Conservation (phyloP, 2,329 filamentous ascomycete species). For the Colletotrichum agaves region DNA sequence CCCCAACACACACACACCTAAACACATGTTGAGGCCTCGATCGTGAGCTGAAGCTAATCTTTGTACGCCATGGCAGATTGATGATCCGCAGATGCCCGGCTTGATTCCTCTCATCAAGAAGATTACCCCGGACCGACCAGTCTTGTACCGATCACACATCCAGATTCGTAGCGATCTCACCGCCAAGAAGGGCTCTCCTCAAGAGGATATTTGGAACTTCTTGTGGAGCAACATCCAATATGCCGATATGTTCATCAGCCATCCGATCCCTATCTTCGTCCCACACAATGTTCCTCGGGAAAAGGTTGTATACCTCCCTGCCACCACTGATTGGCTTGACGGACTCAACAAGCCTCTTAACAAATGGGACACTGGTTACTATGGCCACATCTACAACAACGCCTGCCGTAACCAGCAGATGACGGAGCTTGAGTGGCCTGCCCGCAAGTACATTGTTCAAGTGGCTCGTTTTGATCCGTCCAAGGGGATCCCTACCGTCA, state of each 20-base stretch:
- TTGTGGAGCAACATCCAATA: slow-evolving; percentile 77
- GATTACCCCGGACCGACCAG: slow-evolving; percentile 75
- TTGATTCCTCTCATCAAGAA: slow-evolving; percentile 81
- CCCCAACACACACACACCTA: slow-evolving; percentile 9
- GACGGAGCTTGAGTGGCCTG: slow-evolving; percentile 68
- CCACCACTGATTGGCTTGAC: slow-evolving; percentile 86
- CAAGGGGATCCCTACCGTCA: slow-evolving; percentile 82
- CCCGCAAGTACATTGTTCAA: slow-evolving; percentile 79
- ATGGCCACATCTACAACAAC: slow-evolving; percentile 77
- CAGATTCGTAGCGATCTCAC: slow-evolving; percentile 82
- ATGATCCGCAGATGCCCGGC: slow-evolving; percentile 87
- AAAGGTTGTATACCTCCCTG: slow-evolving; percentile 80
- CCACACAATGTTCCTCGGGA: slow-evolving; percentile 72
- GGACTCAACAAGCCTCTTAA: slow-evolving; percentile 81
- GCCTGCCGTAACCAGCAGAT: slow-evolving; percentile 69
- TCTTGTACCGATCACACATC: slow-evolving; percentile 86
- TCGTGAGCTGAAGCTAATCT: neutral
- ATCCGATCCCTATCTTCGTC: slow-evolving; percentile 81
- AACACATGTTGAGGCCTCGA: neutral
- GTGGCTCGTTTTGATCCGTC: slow-evolving; percentile 86
- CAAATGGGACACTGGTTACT: slow-evolving; percentile 77
- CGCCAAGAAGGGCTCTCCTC: slow-evolving; percentile 69
- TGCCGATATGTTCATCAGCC: slow-evolving; percentile 83
- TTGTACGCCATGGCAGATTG: slow-evolving; percentile 59
- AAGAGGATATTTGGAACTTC: slow-evolving; percentile 79